Conservation (phyloP, 176 grass and related monocot genomes). For the Panicum miliaceum region DNA sequence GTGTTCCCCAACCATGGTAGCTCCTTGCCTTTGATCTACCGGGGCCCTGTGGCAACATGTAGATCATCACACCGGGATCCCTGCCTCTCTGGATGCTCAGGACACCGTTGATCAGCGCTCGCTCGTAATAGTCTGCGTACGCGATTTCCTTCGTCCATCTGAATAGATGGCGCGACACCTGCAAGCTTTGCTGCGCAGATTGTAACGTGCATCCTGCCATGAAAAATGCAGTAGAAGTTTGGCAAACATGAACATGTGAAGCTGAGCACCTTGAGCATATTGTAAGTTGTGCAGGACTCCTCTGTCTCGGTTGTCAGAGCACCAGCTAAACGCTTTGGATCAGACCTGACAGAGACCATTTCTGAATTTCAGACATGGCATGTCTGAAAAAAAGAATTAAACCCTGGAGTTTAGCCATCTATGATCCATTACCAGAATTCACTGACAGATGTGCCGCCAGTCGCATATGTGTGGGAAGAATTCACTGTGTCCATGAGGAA, state of each 20-base stretch:
- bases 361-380: conserved; percentile 8
- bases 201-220: background rate
- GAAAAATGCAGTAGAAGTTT: background rate
- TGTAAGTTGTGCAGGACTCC: conserved; percentile 95
- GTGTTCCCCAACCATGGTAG: conserved; percentile 86
- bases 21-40: conserved; percentile 77
- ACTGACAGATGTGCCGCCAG: conserved; percentile 84
- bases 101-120: conserved; percentile 83
- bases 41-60: conserved; percentile 91
- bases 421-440: conserved; percentile 78
- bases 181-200: conserved; percentile 1
- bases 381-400: background rate
- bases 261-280: conserved; percentile 87
- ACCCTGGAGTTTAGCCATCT: background rate
- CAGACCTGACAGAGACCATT: conserved; percentile 51
- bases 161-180: conserved; percentile 91
- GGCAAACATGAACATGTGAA: background rate
- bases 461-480: conserved; percentile 90
- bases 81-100: conserved; percentile 93
- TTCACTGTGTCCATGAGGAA: conserved; percentile 89
- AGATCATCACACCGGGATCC: conserved; percentile 95
- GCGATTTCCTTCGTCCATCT: conserved; percentile 91
- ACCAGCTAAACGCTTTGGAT: conserved; percentile 78
- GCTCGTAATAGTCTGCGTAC: conserved; percentile 89
- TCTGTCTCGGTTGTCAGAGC: conserved; percentile 76